Evolutionary conservation across 1,284 basidiomycete species (phyloP), one percentile per base, ranked within the genome.

Genomic region (Leccinum holopus): DNA sequence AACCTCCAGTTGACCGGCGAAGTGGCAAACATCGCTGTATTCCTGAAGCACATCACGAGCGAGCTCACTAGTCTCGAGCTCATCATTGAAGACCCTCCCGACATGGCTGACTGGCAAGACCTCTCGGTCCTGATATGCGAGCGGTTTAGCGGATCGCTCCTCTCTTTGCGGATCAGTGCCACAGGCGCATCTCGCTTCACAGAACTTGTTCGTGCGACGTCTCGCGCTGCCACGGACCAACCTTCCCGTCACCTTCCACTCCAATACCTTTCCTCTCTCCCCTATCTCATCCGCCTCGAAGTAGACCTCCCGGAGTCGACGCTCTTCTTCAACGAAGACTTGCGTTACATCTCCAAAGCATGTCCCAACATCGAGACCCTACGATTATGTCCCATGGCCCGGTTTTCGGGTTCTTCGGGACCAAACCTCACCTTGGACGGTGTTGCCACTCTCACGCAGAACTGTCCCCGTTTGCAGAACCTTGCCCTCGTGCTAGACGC

Each of bases 291-390:
- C 47, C 82, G 84, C 25, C 78, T 91, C 52, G 88, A 90, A 59
- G 81, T 91, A 63, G 90, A 91, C 71, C 84, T 91, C 58, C 88
- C 89, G 16, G 87, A 90, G 70, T 90, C 87, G 6, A 79, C 84
- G 57, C 76, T 88, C 63, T 86, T 91, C 75, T 77, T 80, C 57
- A 80, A 85, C 44, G 73, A 77, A 59, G 89, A 91, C 71, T 72
- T 91, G 63, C 76, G 77, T 56, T 79, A 79, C 65, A 68, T 91
- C 9, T 84, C 87, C 18, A 78, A 77, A 39, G 82, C 84, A 41
- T 88, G 86, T 64, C 88, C 89, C 0, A 84, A 81, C 65, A 77
- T 91, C 62, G 87, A 91, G 74, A 78, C 83, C 25, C 73, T 90
- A 49, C 82, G 83, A 49, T 77, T 91, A 12, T 90, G 87, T 70